Base-by-base conservation (phyloP, 2,329 filamentous ascomycete species). In the Ophiostoma pallidulum region DNA sequence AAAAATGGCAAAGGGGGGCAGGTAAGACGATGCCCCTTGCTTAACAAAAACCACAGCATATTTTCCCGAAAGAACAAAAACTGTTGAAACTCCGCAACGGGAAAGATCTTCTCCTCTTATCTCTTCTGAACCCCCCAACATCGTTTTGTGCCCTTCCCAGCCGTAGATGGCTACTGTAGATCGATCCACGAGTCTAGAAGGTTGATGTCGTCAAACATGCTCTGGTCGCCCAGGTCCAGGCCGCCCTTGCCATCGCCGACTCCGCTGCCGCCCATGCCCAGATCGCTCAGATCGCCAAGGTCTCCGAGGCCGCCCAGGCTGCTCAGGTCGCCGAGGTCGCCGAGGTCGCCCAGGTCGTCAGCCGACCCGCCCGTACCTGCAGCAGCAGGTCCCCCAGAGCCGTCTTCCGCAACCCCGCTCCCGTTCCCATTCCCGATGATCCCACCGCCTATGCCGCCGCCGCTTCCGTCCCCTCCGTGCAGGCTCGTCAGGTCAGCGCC, bases 201-300 rank as follows among this genome's bases (percentile, higher is more conserved):
- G 26, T 56, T 53, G 28, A 57, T 45, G 20, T 55, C 54, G n/a
- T 51, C 47, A 48, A 56, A 56, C 48, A 56, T 52, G 47, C 54
- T 53, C 48, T 51, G 51, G 46, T 56, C 56, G n/a, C 45, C 47
- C 8, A 54, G 48, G 18, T 51, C 54, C 19, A 51, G 37, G 20
- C 41, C 33, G 28, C 36, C 28, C 12, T 44, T 39, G 7, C 41
- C 40, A 20, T 26, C 36, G 26, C 24, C 45, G 16, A 20, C n/a
- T 24, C 50, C 41, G 37, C 39, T 41, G 39, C 45, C 29, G 19
- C 49, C 39, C 35, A 42, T 45, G 18, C 40, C 49, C 14, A 48
- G 37, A 40, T 48, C 47, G 16, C 44, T 45, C 14, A 54, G 40
- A 16, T 51, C 47, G 8, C 50, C 50, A 5, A 54, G 18, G 13